Percentiles rank a stretch among this genome's conserved stretches.
Conservation (phyloP, 352 stramenopile species). For the Phytopythium vexans region DNA sequence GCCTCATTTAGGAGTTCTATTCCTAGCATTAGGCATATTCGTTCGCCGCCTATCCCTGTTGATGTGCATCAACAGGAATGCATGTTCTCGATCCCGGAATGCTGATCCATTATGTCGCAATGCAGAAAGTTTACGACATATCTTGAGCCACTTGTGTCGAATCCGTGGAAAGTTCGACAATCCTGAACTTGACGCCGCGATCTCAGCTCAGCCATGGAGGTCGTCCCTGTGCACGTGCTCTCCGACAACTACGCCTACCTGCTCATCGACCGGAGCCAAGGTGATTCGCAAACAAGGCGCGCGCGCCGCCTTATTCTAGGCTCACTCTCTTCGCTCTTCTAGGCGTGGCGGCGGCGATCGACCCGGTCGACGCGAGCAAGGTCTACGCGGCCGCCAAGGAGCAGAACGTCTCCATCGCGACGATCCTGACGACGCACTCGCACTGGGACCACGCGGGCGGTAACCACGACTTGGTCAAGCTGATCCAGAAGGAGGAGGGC, state of each 20-base stretch:
- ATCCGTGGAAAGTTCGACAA: too few species aligned
- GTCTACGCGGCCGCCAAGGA: conserved; percentile 63
- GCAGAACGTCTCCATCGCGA: conserved; percentile 64
- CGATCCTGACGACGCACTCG: conserved; percentile 90
- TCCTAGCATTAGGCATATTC: too few species aligned
- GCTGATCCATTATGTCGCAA: too few species aligned
- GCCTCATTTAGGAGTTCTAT: too few species aligned
- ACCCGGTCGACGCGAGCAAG: conserved; percentile 84
- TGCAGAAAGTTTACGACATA: too few species aligned
- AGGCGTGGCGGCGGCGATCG: conserved; percentile 75
- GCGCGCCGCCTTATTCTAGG: conserved; percentile 2
- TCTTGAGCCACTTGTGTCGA: too few species aligned
- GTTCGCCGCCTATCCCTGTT: too few species aligned
- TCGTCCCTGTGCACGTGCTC: conserved; percentile 81
- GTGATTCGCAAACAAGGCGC: too few species aligned
- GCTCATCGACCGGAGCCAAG: conserved; percentile 50
- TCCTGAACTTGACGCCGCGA: too few species aligned
- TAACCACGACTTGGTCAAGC: conserved; percentile 65
- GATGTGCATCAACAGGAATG: too few species aligned
- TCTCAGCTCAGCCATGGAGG: too few species aligned
- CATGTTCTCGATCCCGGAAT: too few species aligned
- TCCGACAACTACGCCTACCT: conserved; percentile 93
- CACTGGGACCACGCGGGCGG: conserved; percentile 90
- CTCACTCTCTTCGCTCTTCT: conserved; percentile 5
- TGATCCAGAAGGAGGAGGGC: conserved; percentile 32